A percentile compares a stretch with the other conserved stretches of the same genome.
These are phyloP conservation scores for Metschnikowia lachancei DNA, from an alignment of 805 yeast species.

Conservation along the genomic window DNA sequence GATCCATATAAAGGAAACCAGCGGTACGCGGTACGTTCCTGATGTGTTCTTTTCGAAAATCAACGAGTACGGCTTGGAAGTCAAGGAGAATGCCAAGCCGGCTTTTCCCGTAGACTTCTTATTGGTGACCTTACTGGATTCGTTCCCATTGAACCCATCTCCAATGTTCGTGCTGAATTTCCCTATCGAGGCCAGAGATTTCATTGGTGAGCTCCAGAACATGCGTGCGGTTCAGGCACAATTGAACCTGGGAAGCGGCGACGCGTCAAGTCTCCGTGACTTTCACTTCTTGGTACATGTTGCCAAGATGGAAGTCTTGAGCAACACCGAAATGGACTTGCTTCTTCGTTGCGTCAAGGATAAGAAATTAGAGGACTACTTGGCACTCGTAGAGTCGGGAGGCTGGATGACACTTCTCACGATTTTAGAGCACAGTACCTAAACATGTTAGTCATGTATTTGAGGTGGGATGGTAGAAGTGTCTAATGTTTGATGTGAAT, in stretches of 20 bases:
- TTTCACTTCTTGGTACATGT: constrained; percentile 74
- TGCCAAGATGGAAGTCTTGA: constrained; percentile 53
- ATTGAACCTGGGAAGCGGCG: constrained; percentile 38
- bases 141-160: constrained; percentile 69
- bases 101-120: constrained; percentile 30
- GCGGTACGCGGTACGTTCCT: constrained; percentile 80
- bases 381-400: constrained; percentile 54
- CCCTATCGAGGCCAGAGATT: constrained; percentile 78
- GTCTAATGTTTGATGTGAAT: neutral
- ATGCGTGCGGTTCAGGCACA: constrained; percentile 51
- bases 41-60: constrained; percentile 81
- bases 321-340: constrained; percentile 50
- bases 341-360: constrained; percentile 48
- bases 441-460: too few relatives aligned
- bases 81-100: constrained; percentile 60
- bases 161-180: constrained; percentile 56
- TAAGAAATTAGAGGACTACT: constrained; percentile 43
- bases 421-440: constrained; percentile 36
- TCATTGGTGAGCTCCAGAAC: constrained; percentile 72
- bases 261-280: constrained; percentile 48
- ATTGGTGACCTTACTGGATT: constrained; percentile 89
- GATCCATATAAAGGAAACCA: constrained; percentile 76
- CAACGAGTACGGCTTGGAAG: constrained; percentile 85
- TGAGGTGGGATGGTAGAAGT: too few relatives aligned
- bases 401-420: constrained; percentile 84